Base-by-base conservation (phyloP, 2,329 filamentous ascomycete genomes). In the Cordyceps militaris region DNA sequence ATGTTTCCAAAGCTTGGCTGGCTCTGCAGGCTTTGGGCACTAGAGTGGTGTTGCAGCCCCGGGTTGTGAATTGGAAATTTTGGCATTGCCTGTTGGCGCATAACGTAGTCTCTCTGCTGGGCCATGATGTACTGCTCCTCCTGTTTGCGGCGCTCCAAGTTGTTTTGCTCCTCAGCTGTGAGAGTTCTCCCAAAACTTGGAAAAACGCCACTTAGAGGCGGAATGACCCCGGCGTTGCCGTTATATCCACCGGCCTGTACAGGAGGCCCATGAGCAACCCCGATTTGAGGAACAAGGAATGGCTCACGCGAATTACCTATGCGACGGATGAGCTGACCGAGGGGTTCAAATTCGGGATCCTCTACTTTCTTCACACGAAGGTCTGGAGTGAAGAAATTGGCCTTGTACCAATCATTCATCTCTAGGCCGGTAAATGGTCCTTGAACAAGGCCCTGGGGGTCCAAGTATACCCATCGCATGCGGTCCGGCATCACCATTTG, bases 351-450 rank as follows among this genome's bases (percentile, higher is more conserved):
- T 51, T 99, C 93, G 0, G 81, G 78, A 67, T 99, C 94, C 69
- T 99, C 94, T 5, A 93, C 79, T 70, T 96, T 96, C 76, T 95
- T 97, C 32, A 99, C 94, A 44, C 95, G 84, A 21, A 99, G 79
- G 65, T 99, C 93, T 0, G 93, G 87, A 0, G 91, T 96, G 73
- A 99, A 99, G 75, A 97, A 99, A 47, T 93, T 92, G 38, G 92
- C 93, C 71, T 97, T 97, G 75, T 97, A 99, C 94, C 94, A 99
- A 66, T 99, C 95, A 65, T 99, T 95, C 94, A 99, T 99, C 73
- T 99, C 94, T 51, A 99, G 76, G 1, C 94, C 94, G 40, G 91
- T 97, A 74, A 94, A 99, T 0, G 94, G 94, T 0, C 94, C 94
- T 69, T 99, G 94, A 6, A 91, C 87, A 61, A 90, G 88, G 23